Evolutionary conservation across 495 filamentous ascomycete genomes (phyloP), one percentile per base, ranked within the genome.

Genomic region (Hyaloscypha variabilis): DNA sequence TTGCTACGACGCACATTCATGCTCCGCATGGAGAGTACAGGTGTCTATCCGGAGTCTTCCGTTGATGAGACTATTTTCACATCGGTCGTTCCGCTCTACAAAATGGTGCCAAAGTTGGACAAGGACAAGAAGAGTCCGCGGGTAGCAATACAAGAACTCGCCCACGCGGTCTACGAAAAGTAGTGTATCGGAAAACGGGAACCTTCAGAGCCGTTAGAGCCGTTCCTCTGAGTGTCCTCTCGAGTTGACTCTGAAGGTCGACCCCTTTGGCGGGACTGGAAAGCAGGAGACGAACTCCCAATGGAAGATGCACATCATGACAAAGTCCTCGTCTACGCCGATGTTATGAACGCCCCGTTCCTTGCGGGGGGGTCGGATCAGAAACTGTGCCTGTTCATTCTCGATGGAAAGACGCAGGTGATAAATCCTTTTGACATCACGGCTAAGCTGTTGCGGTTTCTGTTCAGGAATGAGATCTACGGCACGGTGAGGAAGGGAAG

Each of bases 101-200:
- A 17, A 8, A 23, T 56, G 53, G 23, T 24, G 1, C 14, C 8
- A 6, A 56, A 56, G 53, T 8, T 23, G 14, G 26, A 56, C 53
- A 56, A 56, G 8, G 26, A 56, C 53, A 25, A 25, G 26, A 56
- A 56, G 19, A 30, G 53, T 19, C 53, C 53, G 4, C 21, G 53
- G 21, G 26, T 56, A 11, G 21, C 53, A 19, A 56, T 56, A 24
- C 23, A 25, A 29, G 53, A 56, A 2, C 21, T 56, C 19, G 53
- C 28, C 6, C 53, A 56, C 25, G 23, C 23, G 14, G 26, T 29
- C 21, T 56, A 56, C 26, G 53, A 56, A 29, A 56, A 29, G 19
- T 56, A 56, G 10, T 8, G 53, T 8, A 56, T 56, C 26, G 53
- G 53, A 6, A 56, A 56, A 19, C 53, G 53, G 10, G 53, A 56